phyloP scores from a whole-genome alignment of 2,329 filamentous ascomycete genomes.

The Pyricularia grisea region DNA sequence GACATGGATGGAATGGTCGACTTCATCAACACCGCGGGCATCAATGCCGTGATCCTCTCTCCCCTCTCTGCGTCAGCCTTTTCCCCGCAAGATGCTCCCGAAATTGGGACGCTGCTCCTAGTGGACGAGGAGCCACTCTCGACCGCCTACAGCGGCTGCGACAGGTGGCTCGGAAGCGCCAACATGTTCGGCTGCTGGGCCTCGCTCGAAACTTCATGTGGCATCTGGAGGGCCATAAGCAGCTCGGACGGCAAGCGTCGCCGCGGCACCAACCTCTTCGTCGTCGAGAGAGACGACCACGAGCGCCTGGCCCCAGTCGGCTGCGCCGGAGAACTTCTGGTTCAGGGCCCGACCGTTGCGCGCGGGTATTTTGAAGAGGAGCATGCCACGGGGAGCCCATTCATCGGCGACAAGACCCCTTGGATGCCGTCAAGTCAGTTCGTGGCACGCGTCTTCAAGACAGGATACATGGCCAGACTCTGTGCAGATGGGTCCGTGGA shows the following conservation, averaged over 20 bases:
- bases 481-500: neutral
- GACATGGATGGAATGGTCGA: neutral
- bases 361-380: slow-evolving; percentile 83
- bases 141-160: neutral
- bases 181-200: neutral
- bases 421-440: neutral
- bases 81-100: neutral
- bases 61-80: neutral
- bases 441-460: slow-evolving; percentile 1
- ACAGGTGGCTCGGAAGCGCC: neutral
- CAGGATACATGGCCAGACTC: slow-evolving; percentile 3
- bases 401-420: slow-evolving; percentile 20
- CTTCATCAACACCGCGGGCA: neutral
- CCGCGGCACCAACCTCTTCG: neutral
- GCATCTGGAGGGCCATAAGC: neutral
- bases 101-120: neutral
- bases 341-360: slow-evolving; percentile 68
- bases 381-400: slow-evolving; percentile 76
- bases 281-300: neutral
- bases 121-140: neutral
- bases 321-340: slow-evolving; percentile 60
- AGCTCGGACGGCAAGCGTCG: neutral
- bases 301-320: neutral
- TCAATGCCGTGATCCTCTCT: neutral
- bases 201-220: neutral